Evolutionary conservation across 805 yeast species (phyloP), one percentile per base, ranked within the genome.

Genomic region (Kazachstania bromeliacearum): DNA sequence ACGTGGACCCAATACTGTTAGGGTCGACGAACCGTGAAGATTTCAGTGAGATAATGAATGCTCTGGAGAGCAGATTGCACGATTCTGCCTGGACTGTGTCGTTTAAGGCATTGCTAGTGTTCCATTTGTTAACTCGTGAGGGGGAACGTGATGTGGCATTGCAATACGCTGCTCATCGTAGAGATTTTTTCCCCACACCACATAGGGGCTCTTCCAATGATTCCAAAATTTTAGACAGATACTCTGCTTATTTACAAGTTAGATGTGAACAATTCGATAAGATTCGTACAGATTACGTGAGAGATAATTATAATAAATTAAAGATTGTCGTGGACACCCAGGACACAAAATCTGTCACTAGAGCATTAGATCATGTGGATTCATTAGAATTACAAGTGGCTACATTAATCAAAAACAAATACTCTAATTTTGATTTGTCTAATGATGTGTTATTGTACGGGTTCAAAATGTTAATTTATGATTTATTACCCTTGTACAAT

Each of bases 1-100:
- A 92, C 56, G 77, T 92, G 36, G 97, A 89, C 63, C 97, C 97
- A 1, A 85, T 92, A 35, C 67, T 92, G 22, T 70, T 64, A 31
- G 67, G 70, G 6, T 62, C 72, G 0, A 45, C 62, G 9, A 47
- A 51, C 33, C 53, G 48, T 14, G 50, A 44, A 4, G 70, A 83
- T 45, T 77, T 89, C 50, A 66, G 67, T 40, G 73, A 77, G 15
- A 79, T 88, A 25, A 77, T 88, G 76, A 66, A 69, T 34, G 67
- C 83, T 1, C 62, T 89, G 37, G 67, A 67, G 22, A 50, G 56
- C 13, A 65, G 96, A 35, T 66, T 87, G 31, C 74, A 73, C 36
- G 95, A 87, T 53, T 63, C 79, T 4, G 82, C 96, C 4, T 92
- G 96, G 95, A 81, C 95, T 5, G 77, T 88, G 39, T 92, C 81